Evolutionary conservation across 768 basidiomycete genomes (phyloP).

Genomic region (Arthromyces matolae): DNA sequence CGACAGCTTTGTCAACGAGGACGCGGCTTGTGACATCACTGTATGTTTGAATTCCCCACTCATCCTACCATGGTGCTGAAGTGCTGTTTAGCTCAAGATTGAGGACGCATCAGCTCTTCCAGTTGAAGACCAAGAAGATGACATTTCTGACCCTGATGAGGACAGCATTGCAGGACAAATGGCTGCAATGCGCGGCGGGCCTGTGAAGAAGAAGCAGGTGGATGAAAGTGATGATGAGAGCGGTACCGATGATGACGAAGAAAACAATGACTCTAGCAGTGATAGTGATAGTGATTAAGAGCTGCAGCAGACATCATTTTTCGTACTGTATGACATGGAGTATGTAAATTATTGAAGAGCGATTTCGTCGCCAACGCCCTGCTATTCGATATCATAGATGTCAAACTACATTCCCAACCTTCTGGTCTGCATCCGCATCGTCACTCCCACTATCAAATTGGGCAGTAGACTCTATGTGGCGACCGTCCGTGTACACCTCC

Average conservation of each 20-base stretch:
- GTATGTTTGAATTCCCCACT: conserved; percentile 43
- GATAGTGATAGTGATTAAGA: conserved; percentile 46
- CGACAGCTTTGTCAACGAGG: conserved; percentile 87
- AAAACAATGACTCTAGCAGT: conserved; percentile 43
- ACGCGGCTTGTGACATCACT: conserved; percentile 63
- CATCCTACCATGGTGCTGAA: too few species aligned
- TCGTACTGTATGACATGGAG: conserved; percentile 5
- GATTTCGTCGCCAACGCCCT: too few species aligned
- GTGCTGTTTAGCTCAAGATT: conserved; percentile 74
- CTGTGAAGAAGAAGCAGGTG: conserved; percentile 65
- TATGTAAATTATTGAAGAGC: conserved; percentile 15
- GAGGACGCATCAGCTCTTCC: conserved; percentile 62
- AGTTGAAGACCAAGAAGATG: conserved; percentile 73
- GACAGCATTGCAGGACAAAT: conserved; percentile 96
- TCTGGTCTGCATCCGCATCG: not conserved
- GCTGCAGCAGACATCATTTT: conserved; percentile 19
- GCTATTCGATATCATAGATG: too few species aligned
- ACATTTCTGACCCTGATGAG: conserved; percentile 97
- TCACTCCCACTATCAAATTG: not conserved
- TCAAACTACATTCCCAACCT: not conserved
- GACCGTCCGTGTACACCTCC: conserved; percentile 11
- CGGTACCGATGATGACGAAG: conserved; percentile 51
- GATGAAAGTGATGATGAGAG: conserved; percentile 54
- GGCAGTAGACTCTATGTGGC: not conserved
- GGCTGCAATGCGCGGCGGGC: conserved; percentile 89